These are phyloP conservation scores for Neurospora crassa DNA, from an alignment of 2,329 filamentous ascomycete species.

Conservation along the genomic window DNA sequence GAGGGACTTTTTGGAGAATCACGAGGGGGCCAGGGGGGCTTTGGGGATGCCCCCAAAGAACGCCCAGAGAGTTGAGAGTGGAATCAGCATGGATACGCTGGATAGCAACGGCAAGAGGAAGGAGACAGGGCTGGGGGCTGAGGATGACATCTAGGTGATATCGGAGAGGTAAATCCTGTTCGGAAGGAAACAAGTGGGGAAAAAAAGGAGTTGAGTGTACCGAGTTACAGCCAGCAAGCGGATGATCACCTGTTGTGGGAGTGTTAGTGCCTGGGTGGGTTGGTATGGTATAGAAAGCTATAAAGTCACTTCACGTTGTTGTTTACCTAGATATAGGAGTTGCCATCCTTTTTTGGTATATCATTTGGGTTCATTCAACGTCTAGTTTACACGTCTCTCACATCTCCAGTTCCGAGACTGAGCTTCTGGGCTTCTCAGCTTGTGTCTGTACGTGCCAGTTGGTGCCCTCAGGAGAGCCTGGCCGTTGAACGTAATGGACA, in stretches of 20 bases:
- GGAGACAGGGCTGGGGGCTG: slow-evolving; percentile 36
- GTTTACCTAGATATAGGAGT: not conserved
- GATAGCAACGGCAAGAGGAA: slow-evolving; percentile 50
- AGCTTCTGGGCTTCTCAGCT: not conserved
- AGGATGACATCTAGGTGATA: slow-evolving; percentile 47
- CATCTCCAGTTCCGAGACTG: no score
- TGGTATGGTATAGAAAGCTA: not conserved
- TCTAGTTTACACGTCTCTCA: not conserved
- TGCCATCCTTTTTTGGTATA: not conserved
- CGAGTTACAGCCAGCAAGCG: not conserved
- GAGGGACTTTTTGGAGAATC: slow-evolving; percentile 79
- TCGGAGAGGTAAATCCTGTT: not conserved
- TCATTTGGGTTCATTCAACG: not conserved
- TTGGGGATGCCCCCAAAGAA: slow-evolving; percentile 54
- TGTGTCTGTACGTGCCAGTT: not conserved
- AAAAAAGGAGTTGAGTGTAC: not conserved
- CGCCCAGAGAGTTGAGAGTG: slow-evolving; percentile 33
- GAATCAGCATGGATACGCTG: slow-evolving; percentile 49
- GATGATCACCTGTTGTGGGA: not conserved
- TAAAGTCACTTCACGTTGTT: not conserved
- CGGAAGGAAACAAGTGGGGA: not conserved
- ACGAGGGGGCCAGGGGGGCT: slow-evolving; percentile 76
- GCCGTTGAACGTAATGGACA: not conserved
- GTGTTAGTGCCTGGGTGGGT: not conserved
- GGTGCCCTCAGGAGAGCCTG: not conserved